Conservation (phyloP, 148 eudicot genomes). For the Cornus kousa region DNA sequence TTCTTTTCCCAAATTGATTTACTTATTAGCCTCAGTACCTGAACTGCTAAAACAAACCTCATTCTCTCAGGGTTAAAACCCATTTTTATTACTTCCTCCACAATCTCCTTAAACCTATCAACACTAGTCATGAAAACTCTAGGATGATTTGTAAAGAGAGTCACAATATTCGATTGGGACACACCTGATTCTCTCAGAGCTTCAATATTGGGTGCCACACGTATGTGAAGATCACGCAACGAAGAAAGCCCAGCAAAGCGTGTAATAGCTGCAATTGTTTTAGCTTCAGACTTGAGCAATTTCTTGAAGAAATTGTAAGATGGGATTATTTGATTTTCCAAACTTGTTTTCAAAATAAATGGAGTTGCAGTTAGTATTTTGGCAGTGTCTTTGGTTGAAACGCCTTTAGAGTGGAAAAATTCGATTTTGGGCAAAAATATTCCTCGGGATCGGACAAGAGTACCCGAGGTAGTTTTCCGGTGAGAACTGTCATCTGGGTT, state of each 20-base stretch:
- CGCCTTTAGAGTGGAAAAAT: too few relatives aligned
- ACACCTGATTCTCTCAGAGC: conserved; percentile 6
- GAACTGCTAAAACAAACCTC: neutral
- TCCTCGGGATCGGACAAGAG: too few relatives aligned
- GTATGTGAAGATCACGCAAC: neutral
- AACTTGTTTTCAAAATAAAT: too few relatives aligned
- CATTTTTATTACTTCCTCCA: conserved; percentile 12
- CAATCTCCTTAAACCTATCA: conserved; percentile 11
- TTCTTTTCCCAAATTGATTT: conserved; percentile 15
- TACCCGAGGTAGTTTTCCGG: too few relatives aligned
- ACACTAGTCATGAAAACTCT: neutral
- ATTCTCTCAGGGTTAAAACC: conserved; percentile 6
- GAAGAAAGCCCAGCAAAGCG: neutral
- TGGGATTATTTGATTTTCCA: too few relatives aligned
- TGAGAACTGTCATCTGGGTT: too few relatives aligned
- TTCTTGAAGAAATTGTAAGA: too few relatives aligned
- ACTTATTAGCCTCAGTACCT: neutral
- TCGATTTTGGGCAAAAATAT: too few relatives aligned
- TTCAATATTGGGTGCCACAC: conserved; percentile 3
- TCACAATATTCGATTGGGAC: neutral
- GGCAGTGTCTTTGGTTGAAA: too few relatives aligned
- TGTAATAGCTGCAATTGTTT: conserved; percentile 3
- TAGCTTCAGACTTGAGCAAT: conserved; percentile 7
- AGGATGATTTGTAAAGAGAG: neutral
- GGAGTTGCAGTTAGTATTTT: too few relatives aligned